Base-by-base conservation (phyloP, 805 yeast species). In the Martiniozyma abietophila region DNA sequence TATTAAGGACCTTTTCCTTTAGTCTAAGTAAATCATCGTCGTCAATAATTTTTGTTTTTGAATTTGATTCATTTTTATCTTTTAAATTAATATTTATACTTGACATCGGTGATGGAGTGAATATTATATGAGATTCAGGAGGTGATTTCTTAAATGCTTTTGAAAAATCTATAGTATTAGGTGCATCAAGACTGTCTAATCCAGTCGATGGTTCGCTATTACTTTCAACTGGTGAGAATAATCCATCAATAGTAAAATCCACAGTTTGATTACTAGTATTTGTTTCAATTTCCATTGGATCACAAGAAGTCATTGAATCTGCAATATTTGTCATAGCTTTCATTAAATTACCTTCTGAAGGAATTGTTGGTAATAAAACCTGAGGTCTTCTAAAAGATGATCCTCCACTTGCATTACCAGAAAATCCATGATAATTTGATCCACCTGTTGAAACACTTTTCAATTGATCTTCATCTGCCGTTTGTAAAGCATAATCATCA, bases 1-100 rank as follows among this genome's bases (percentile, higher is more conserved):
- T 34, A 31, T 45, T 53, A 34, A 54, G 26, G 17, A 55, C 57
- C 23, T 46, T 49, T 35, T 49, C 56, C 29, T 50, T 51, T 35
- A 56, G 38, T 27, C 48, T 48, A 24, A 34, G 44, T 26, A 56
- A 42, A 38, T 56, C 60, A 25, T 50, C 54, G 38, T 50, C 54
- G 36, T 56, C 48, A 34, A 40, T 31, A 8, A 21, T 16, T 6
- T 25, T n/a, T 6, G 29, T 7, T 12, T 27, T 27, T 3, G 16
- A 12, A 8, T 18, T 24, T n/a, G 10, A 19, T 7, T 14, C 23
- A 7, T 4, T 28, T 12, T 18, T 14, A 18, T 6, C 8, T 12
- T 23, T 18, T 12, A 11, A 26, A 9, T 27, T 30, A n/a, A 16
- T 23, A 22, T 12, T 11, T n/a, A 10, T 31, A 28, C 28, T 36